phyloP scores from a whole-genome alignment of 495 filamentous ascomycete genomes.

The Annulohypoxylon stygium region DNA sequence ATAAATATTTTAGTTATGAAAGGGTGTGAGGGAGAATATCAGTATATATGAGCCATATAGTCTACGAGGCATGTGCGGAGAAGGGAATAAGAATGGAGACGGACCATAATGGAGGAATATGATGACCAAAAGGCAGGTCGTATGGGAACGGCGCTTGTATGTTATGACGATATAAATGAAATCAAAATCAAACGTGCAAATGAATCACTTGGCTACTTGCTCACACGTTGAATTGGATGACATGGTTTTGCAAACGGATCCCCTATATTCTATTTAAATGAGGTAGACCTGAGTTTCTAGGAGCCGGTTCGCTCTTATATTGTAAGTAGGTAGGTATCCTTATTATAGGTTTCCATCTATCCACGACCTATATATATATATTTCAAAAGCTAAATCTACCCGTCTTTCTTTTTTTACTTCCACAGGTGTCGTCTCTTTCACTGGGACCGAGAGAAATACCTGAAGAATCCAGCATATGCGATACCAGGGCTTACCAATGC shows the following conservation, averaged over 20 bases:
- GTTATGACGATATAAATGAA: slow-evolving; percentile 34
- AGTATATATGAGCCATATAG: not conserved
- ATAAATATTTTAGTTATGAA: slow-evolving; percentile 50
- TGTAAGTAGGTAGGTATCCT: not conserved
- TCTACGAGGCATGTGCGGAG: not conserved
- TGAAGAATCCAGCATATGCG: too few species aligned
- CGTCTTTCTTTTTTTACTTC: not conserved
- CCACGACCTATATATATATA: not conserved
- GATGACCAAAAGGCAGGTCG: not conserved
- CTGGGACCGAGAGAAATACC: too few species aligned
- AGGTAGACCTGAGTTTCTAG: not conserved
- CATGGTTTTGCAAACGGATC: not conserved
- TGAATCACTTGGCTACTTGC: slow-evolving; percentile 15
- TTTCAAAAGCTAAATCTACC: not conserved
- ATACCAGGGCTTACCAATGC: too few species aligned
- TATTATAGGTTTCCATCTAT: too few species aligned
- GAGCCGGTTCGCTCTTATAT: not conserved
- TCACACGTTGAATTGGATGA: not conserved
- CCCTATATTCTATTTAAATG: not conserved
- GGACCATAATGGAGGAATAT: not conserved
- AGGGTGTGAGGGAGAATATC: not conserved
- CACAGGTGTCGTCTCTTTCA: too few species aligned
- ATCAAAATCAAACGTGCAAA: slow-evolving; percentile 9
- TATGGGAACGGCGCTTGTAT: slow-evolving; percentile 25
- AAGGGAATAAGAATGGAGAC: not conserved